Evolutionary conservation across 2,329 filamentous ascomycete species (phyloP), one percentile per base, ranked within the genome.

Genomic region (Corynespora cassiicola): DNA sequence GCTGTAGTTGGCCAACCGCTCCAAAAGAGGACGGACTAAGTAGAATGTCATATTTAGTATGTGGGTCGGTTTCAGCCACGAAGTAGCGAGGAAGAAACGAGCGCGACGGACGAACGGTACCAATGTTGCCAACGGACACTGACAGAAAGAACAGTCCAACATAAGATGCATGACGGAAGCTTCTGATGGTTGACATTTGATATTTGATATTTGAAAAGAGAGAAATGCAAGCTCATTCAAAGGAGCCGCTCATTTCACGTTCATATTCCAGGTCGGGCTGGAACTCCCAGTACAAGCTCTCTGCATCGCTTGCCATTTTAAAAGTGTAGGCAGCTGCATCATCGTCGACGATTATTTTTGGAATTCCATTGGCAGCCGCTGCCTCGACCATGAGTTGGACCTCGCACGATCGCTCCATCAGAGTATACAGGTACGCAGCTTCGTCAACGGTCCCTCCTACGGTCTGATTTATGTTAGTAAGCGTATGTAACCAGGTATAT

Each of bases 381-480:
- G 85, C 84, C 68, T 90, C 86, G 23, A 83, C 81, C 51, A 77
- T 71, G 34, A 88, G 70, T 69, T 90, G 86, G 20, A 87, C 78
- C 39, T 81, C 76, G 61, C 86, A 89, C 30, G 79, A 82, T 31
- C 84, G 75, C 64, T 90, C 86, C 63, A 88, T 75, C 28, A 86
- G 68, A 0, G 80, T 82, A 58, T 88, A 86, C 34, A 88, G 64
- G 63, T 84, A 90, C 0, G 82, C 82, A 1, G 86, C 86, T 65
- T 90, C 86, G 58, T 90, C 86, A 2, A 90, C 86, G 0, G 86
- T 90, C 6, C 65, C 56, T 4, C 87, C 87, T 0, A 88, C 85
- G 0, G 84, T 87, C 64, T 67, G 19, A 5, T 12, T 6, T 4
- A 4, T 7, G 21, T 57, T 16, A 57, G 23, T 22, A 7, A 31